phyloP scores from a whole-genome alignment of 139 green algal genomes.

The Deuterostichococcus epilithicus region DNA sequence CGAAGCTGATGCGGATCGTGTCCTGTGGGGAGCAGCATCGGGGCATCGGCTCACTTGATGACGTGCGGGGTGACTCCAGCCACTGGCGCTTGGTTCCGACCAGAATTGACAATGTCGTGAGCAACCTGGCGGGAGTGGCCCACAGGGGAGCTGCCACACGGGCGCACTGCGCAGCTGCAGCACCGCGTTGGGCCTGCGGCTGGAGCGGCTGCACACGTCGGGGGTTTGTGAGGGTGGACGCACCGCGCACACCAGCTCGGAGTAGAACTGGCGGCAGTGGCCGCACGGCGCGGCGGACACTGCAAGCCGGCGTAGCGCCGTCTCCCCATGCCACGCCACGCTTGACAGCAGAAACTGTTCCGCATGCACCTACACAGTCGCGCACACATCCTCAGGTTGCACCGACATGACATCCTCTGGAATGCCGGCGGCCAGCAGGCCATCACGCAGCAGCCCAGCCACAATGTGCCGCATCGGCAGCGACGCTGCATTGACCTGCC shows the following conservation, averaged over 20 bases:
- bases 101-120: too few species aligned
- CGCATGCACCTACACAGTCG: conserved; percentile 60
- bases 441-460: too few species aligned
- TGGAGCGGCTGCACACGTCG: neutral
- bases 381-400: conserved; percentile 19
- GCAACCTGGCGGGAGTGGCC: too few species aligned
- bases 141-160: neutral
- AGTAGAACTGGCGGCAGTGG: conserved; percentile 83
- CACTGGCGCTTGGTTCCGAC: too few species aligned
- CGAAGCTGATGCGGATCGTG: conserved; percentile 59
- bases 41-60: too few species aligned
- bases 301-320: conserved; percentile 46
- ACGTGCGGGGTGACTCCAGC: too few species aligned
- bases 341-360: conserved; percentile 86
- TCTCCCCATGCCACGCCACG: conserved; percentile 55
- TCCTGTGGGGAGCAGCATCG: conserved; percentile 37
- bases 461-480: too few species aligned
- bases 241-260: conserved; percentile 71
- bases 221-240: neutral
- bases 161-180: neutral
- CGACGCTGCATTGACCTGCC: too few species aligned
- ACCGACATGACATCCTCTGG: too few species aligned
- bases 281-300: conserved; percentile 79
- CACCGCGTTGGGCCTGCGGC: too few species aligned
- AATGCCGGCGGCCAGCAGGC: too few species aligned